Evolutionary conservation across 169 alveolate species (phyloP).

Genomic region (Plasmodium coatneyi): DNA sequence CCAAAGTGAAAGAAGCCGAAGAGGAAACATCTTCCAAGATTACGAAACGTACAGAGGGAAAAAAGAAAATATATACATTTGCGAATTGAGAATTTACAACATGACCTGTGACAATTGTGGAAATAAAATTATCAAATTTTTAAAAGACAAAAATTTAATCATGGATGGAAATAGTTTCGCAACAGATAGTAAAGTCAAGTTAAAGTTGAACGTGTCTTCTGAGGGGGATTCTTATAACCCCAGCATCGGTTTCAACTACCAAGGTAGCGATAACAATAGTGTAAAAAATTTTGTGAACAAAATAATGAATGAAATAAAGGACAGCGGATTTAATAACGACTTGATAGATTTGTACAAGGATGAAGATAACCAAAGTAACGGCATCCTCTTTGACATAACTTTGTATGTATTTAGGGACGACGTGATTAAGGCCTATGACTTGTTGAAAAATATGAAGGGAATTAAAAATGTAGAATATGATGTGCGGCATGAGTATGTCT

Average conservation of each 20-base stretch:
- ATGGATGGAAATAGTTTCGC: slow-evolving; percentile 64
- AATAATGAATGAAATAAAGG: slow-evolving; percentile 60
- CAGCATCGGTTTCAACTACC: background rate
- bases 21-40: slow-evolving; percentile 13
- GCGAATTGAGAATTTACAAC: slow-evolving; percentile 67
- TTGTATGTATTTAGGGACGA: slow-evolving; percentile 58
- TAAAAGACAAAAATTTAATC: slow-evolving; percentile 52
- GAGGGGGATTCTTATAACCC: background rate
- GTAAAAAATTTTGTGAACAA: slow-evolving; percentile 36
- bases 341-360: slow-evolving; percentile 55
- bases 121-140: slow-evolving; percentile 56
- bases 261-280: background rate
- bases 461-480: slow-evolving; percentile 65
- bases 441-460: slow-evolving; percentile 50
- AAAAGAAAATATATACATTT: slow-evolving; percentile 26
- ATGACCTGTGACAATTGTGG: slow-evolving; percentile 74
- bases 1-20: background rate
- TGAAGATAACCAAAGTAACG: slow-evolving; percentile 15
- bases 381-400: slow-evolving; percentile 51
- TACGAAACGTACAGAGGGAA: slow-evolving; percentile 51
- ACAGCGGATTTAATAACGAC: slow-evolving; percentile 59
- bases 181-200: slow-evolving; percentile 47
- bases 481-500: slow-evolving; percentile 36
- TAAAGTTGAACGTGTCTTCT: slow-evolving; percentile 25
- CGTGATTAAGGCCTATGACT: slow-evolving; percentile 55